These are phyloP conservation scores for Ganoderma multipileum DNA, from an alignment of 1,284 basidiomycete species.

Conservation along the genomic window DNA sequence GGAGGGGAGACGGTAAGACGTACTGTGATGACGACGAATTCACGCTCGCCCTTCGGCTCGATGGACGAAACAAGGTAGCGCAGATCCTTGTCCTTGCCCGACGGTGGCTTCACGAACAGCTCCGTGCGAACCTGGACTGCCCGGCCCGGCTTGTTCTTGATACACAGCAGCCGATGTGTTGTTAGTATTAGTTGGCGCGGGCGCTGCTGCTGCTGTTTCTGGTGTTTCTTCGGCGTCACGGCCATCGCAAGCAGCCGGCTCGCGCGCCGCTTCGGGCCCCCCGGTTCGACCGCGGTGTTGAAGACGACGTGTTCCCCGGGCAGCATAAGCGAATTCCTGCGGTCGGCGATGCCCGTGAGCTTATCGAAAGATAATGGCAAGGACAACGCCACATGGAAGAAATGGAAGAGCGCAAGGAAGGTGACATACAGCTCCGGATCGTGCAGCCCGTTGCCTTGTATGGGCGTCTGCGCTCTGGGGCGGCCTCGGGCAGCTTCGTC, in stretches of 20 bases:
- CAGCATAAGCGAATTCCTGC: slow-evolving; percentile 50
- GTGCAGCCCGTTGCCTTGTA: slow-evolving; percentile 55
- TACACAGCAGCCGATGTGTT: slow-evolving; percentile 60
- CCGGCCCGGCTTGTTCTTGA: slow-evolving; percentile 55
- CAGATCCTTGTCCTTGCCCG: slow-evolving; percentile 32
- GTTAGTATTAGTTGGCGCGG: slow-evolving; percentile 65
- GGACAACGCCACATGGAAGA: background rate
- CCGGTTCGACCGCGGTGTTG: slow-evolving; percentile 59
- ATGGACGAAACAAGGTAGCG: slow-evolving; percentile 51
- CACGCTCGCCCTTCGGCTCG: slow-evolving; percentile 60
- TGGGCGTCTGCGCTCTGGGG: slow-evolving; percentile 60
- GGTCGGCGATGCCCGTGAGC: background rate
- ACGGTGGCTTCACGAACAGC: slow-evolving; percentile 45
- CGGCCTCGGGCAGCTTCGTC: slow-evolving; percentile 54
- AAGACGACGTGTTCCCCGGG: slow-evolving; percentile 57
- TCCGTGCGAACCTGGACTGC: slow-evolving; percentile 56
- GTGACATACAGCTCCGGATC: slow-evolving; percentile 52
- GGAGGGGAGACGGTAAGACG: slow-evolving; percentile 29
- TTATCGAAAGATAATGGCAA: background rate
- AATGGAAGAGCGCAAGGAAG: background rate
- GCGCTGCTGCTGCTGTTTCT: slow-evolving; percentile 48
- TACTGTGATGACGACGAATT: slow-evolving; percentile 71
- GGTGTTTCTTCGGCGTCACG: slow-evolving; percentile 53
- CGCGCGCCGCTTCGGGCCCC: slow-evolving; percentile 62
- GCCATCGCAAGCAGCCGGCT: slow-evolving; percentile 63